Evolutionary conservation across 257 asterid species (phyloP), one percentile per base, ranked within the genome.

Genomic region (Solanum corneliomulleri): DNA sequence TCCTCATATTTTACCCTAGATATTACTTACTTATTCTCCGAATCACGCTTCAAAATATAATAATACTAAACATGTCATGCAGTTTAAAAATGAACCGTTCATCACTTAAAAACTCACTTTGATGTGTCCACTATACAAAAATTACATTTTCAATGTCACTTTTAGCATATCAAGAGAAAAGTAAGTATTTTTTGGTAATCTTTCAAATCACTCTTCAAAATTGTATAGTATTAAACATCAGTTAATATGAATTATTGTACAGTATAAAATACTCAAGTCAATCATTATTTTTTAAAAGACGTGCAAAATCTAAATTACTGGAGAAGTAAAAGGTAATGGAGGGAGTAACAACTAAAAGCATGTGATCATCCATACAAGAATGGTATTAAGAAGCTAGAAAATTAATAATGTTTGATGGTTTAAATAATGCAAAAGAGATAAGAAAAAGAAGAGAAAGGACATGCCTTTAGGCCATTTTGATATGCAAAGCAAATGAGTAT

Each of bases 401-500:
- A 60, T 21, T 21, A 60, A n/a, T 12, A 3, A n/a, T 27, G 75
- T 35, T 52, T 52, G 62, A 52, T 52, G 62, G 11, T 52, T 33
- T 64, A 7, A 27, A 39, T 4, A 14, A 6, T 37, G 23, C 13
- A 20, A 29, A 29, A 86, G 11, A 11, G n/a, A 10, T 14, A 33
- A 64, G 25, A 12, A 41, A 69, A 49, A 15, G 9, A 64, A 9
- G 49, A 20, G 15, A 49, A 77, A 13, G 41, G 71, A 42, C 42
- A 44, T 87, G 89, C 95, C 94, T 92, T 93, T 87, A 91, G 91
- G 33, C 85, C 86, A 86, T 39, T 37, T 75, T 35, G 82, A 87
- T 77, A 83, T 23, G 93, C 44, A 60, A 76, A 91, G 92, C 93
- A 90, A 23, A 89, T 23, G 2, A 86, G 64, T 31, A 88, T 78